phyloP scores from a whole-genome alignment of 371 early-diverging fungal genomes.

The Dinochytrium kinnereticum region DNA sequence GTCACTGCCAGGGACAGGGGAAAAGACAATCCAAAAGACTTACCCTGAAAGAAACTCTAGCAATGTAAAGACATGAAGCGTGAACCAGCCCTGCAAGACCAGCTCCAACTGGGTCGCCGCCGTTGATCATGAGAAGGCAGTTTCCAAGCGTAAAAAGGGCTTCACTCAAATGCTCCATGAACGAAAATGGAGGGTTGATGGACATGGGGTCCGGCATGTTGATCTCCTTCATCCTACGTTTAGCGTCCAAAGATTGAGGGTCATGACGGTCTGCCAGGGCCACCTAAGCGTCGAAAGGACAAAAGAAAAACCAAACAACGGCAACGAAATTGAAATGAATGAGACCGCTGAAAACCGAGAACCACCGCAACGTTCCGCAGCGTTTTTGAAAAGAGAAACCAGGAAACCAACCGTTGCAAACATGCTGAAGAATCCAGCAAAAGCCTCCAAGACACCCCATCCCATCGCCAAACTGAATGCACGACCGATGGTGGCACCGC shows the following conservation, averaged over 20 bases:
- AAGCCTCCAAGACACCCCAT: conserved; percentile 7
- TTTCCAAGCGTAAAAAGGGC: conserved; percentile 9
- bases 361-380: too few species aligned
- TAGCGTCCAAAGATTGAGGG: conserved; percentile 3
- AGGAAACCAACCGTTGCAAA: conserved; percentile 6
- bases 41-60: background rate
- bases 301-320: background rate
- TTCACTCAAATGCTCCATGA: background rate
- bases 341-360: background rate
- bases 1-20: too few species aligned
- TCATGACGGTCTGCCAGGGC: conserved; percentile 3
- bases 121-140: background rate
- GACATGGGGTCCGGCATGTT: conserved; percentile 14
- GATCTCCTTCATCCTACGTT: conserved; percentile 3
- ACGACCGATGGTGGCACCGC: background rate
- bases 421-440: conserved; percentile 14
- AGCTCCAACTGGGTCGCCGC: background rate
- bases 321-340: background rate
- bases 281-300: background rate
- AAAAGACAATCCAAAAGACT: too few species aligned
- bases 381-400: too few species aligned
- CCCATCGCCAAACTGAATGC: background rate
- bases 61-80: background rate
- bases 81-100: background rate
- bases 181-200: background rate